phyloP scores from a whole-genome alignment of 2,329 filamentous ascomycete genomes.

The Xylariaceae sp. region DNA sequence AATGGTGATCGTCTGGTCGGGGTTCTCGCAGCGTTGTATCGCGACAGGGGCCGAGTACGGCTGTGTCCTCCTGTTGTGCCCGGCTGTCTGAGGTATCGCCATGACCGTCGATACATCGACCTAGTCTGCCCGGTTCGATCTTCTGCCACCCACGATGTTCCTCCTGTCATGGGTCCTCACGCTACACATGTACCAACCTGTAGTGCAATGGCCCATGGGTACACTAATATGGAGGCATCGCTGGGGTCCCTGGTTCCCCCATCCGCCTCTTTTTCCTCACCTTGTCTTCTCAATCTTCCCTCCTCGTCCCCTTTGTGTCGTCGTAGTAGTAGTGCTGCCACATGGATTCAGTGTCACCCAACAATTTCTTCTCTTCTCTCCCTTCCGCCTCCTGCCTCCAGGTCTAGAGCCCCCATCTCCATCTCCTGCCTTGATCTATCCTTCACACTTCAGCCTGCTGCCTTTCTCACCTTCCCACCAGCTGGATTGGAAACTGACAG shows the following conservation, averaged over 20 bases:
- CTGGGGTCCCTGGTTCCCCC: conserved; percentile 13
- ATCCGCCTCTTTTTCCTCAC: conserved; percentile 7
- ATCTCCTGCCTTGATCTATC: conserved; percentile 7
- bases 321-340: conserved; percentile 13
- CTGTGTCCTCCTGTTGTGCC: not conserved
- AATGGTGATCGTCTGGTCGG: not conserved
- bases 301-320: conserved; percentile 10
- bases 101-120: conserved; percentile 6
- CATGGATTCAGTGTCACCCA: conserved; percentile 16
- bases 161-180: not conserved
- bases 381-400: conserved; percentile 8
- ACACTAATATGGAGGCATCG: not conserved
- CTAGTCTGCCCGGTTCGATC: not conserved
- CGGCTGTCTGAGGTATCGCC: conserved; percentile 4
- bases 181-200: not conserved
- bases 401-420: conserved; percentile 8
- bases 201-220: conserved; percentile 8
- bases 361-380: conserved; percentile 2
- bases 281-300: not conserved
- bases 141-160: conserved; percentile 1
- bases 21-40: conserved; percentile 5
- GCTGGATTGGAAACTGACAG: conserved; percentile 10
- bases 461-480: conserved; percentile 3
- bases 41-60: conserved; percentile 10
- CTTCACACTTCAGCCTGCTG: conserved; percentile 4